Percentiles rank a stretch among this genome's conserved stretches.
These are phyloP conservation scores for Talaromyces sp. DNA, from an alignment of 2,329 filamentous ascomycete species.

Conservation along the genomic window DNA sequence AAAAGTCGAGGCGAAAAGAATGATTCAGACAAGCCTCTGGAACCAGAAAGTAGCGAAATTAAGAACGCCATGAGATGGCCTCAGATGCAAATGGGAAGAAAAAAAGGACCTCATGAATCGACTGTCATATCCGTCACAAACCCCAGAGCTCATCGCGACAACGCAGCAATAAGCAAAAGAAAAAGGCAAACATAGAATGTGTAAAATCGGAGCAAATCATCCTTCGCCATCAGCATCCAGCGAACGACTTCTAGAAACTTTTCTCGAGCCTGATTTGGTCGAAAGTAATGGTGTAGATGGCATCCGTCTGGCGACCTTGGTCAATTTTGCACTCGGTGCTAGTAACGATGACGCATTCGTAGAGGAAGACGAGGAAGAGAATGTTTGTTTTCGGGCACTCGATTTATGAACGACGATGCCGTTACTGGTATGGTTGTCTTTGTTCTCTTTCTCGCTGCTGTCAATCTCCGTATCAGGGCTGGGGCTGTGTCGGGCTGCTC, in stretches of 20 bases:
- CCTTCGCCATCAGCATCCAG: conserved; percentile 27
- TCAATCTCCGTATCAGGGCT: conserved; percentile 36
- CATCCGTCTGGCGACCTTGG: conserved; percentile 29
- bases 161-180: background rate
- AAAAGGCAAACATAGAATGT: background rate
- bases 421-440: conserved; percentile 15
- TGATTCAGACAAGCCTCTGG: background rate
- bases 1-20: background rate
- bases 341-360: background rate
- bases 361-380: background rate
- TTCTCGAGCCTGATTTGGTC: conserved; percentile 23
- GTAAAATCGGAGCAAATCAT: conserved; percentile 2
- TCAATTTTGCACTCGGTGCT: conserved; percentile 23
- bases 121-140: background rate
- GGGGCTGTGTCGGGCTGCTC: conserved; percentile 29
- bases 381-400: conserved; percentile 1
- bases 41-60: conserved; percentile 1
- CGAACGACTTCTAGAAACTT: conserved; percentile 31
- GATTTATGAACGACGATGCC: background rate
- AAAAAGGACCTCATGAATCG: background rate
- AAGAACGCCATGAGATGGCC: conserved; percentile 8
- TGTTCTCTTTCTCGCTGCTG: conserved; percentile 39
- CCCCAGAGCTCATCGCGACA: background rate
- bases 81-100: conserved; percentile 7
- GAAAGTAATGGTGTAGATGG: conserved; percentile 33